A percentile compares a stretch with the other conserved stretches of the same genome.
These are phyloP conservation scores for Triticum monococcum DNA, from an alignment of 176 grass and related monocot genomes.

Conservation along the genomic window DNA sequence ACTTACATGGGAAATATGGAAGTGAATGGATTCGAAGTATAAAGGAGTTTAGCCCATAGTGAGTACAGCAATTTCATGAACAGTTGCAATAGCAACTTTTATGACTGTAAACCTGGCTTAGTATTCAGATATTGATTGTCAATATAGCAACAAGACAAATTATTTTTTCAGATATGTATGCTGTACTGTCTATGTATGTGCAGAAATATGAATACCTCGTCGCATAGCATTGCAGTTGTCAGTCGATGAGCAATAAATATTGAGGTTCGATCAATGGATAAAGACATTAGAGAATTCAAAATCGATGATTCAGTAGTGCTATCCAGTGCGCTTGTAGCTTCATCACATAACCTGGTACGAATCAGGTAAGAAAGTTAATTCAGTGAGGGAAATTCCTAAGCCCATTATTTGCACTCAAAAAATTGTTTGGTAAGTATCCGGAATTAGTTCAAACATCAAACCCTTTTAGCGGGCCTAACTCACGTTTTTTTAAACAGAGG, in stretches of 20 bases:
- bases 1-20: background rate
- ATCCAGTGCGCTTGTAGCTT: slow-evolving; percentile 98
- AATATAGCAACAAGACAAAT: background rate
- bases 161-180: background rate
- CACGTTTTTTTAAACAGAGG: background rate
- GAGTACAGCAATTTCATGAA: slow-evolving; percentile 9
- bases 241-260: slow-evolving; percentile 95
- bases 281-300: slow-evolving; percentile 76
- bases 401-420: slow-evolving; percentile 26
- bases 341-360: slow-evolving; percentile 75
- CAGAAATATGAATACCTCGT: slow-evolving; percentile 52
- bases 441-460: background rate
- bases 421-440: background rate
- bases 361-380: slow-evolving; percentile 12
- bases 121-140: too few species aligned
- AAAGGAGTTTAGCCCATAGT: background rate
- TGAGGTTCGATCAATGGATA: slow-evolving; percentile 68
- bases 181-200: background rate
- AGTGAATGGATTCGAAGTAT: background rate
- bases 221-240: slow-evolving; percentile 96
- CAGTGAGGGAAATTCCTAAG: background rate
- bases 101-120: too few species aligned
- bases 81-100: background rate
- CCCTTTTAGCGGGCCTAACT: background rate
- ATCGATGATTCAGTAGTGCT: slow-evolving; percentile 95